Percentiles rank a stretch among this genome's conserved stretches.
phyloP scores from a whole-genome alignment of 345 rosid species.

The Carallia brachiata region DNA sequence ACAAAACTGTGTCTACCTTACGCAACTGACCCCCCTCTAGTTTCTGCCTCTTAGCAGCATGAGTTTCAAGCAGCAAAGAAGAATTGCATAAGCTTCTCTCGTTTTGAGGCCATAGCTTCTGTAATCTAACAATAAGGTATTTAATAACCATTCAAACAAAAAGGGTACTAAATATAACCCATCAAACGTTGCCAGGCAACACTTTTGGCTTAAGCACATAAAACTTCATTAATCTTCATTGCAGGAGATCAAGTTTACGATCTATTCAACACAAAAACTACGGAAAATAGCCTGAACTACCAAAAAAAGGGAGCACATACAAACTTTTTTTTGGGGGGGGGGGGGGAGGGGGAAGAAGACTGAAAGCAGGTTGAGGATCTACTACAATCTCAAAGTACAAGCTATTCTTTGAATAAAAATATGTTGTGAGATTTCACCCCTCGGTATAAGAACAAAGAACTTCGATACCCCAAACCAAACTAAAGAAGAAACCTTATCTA shows the following conservation, averaged over 20 bases:
- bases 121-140: conserved; percentile 39
- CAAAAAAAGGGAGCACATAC: too few relatives aligned
- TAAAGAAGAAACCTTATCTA: too few relatives aligned
- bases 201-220: neutral
- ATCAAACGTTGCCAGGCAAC: neutral
- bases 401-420: too few relatives aligned
- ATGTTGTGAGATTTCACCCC: too few relatives aligned
- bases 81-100: conserved; percentile 45
- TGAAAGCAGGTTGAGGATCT: too few relatives aligned
- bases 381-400: too few relatives aligned
- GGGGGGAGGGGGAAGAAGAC: too few relatives aligned
- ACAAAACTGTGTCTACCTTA: conserved; percentile 46
- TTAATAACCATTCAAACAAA: conserved; percentile 4
- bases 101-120: conserved; percentile 32
- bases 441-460: too few relatives aligned
- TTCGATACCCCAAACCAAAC: neutral
- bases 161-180: neutral
- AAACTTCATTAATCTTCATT: neutral
- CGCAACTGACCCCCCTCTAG: conserved; percentile 76
- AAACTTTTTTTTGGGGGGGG: too few relatives aligned
- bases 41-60: conserved; percentile 95
- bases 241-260: neutral
- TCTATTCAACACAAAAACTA: neutral
- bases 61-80: conserved; percentile 60
- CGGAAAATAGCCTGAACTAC: neutral